Conservation (phyloP, 371 early-diverging fungal species). For the Mucor lusitanicus region DNA sequence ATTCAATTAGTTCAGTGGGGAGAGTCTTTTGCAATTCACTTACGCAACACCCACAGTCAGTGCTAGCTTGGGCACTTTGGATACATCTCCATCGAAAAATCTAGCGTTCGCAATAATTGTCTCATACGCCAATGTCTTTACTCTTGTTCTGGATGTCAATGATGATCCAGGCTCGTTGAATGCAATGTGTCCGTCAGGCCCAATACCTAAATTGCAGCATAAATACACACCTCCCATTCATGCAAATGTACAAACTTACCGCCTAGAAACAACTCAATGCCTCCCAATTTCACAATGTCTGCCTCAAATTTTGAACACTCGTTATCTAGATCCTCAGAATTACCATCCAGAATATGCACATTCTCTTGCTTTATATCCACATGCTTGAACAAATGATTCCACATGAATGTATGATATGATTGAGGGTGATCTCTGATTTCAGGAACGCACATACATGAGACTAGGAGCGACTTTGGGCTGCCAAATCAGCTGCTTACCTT, state of each 20-base stretch:
- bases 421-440: constrained; percentile 56
- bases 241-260: constrained; percentile 27
- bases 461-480: not conserved
- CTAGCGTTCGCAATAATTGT: constrained; percentile 89
- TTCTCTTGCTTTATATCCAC: constrained; percentile 60
- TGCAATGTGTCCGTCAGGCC: constrained; percentile 83
- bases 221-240: constrained; percentile 12
- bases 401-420: constrained; percentile 68
- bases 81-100: constrained; percentile 87
- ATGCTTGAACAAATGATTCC: constrained; percentile 66
- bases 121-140: constrained; percentile 90
- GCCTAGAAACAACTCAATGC: constrained; percentile 63
- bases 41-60: constrained; percentile 89
- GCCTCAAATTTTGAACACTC: constrained; percentile 66
- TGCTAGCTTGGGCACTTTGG: constrained; percentile 87
- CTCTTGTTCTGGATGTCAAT: constrained; percentile 80
- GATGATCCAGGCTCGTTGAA: constrained; percentile 95
- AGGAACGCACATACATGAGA: not conserved
- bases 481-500: constrained; percentile 8
- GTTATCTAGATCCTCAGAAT: constrained; percentile 61
- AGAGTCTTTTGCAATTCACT: constrained; percentile 23
- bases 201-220: constrained; percentile 15
- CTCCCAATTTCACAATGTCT: constrained; percentile 58
- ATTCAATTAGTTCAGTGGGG: not conserved
- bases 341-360: constrained; percentile 66